phyloP scores from a whole-genome alignment of 2,329 filamentous ascomycete genomes.

The Pestalotiopsis sp. region DNA sequence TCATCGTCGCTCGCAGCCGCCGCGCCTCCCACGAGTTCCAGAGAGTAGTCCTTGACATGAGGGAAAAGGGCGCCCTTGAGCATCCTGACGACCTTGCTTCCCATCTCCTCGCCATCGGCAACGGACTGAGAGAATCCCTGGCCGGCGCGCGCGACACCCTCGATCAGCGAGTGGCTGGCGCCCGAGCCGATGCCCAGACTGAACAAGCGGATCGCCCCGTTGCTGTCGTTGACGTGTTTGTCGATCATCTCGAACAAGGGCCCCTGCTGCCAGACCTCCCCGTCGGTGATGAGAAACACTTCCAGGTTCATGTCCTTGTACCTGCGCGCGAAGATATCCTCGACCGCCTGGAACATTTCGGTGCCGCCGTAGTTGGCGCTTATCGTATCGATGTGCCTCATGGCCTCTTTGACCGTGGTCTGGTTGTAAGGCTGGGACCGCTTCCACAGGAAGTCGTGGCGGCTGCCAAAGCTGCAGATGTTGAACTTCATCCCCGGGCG shows the following conservation, averaged over 20 bases:
- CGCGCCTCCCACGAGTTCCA: conserved; percentile 63
- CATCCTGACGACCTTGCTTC: conserved; percentile 73
- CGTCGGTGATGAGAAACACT: conserved; percentile 60
- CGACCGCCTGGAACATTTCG: conserved; percentile 50
- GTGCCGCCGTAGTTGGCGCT: conserved; percentile 55
- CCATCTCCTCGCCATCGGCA: conserved; percentile 64
- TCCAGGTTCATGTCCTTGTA: conserved; percentile 53
- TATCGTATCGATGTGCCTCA: conserved; percentile 44
- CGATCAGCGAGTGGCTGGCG: conserved; percentile 56
- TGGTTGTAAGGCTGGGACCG: conserved; percentile 50
- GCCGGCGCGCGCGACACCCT: conserved; percentile 57
- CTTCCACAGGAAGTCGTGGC: conserved; percentile 48
- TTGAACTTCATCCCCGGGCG: conserved; percentile 69
- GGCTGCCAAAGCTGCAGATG: conserved; percentile 67
- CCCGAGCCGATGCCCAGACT: conserved; percentile 55
- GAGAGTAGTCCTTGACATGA: conserved; percentile 64
- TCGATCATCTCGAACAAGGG: conserved; percentile 49
- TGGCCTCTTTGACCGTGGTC: conserved; percentile 45
- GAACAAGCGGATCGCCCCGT: conserved; percentile 54
- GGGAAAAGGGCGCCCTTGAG: conserved; percentile 71
- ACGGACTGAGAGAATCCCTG: conserved; percentile 67
- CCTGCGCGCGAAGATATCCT: conserved; percentile 45
- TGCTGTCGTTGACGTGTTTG: conserved; percentile 38
- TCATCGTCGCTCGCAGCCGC: conserved; percentile 44
- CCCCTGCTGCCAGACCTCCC: conserved; percentile 53